Conservation (phyloP, 371 early-diverging fungal genomes). For the Mortierella sp. region DNA sequence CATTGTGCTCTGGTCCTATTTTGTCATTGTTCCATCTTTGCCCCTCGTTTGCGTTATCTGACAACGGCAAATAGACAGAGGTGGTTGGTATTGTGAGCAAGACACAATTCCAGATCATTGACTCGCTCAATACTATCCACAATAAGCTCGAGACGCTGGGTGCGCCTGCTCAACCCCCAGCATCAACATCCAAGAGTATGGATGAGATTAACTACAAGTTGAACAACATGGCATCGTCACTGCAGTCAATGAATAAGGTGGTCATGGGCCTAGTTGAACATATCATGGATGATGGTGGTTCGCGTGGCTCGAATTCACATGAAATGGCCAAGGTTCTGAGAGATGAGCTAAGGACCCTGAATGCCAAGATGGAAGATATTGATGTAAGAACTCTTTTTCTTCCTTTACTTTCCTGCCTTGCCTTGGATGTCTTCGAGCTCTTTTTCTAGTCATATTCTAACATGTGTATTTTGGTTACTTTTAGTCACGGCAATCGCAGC, state of each 20-base stretch:
- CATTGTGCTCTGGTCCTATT: no score
- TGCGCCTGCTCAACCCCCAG: slow-evolving; percentile 56
- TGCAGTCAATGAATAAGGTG: slow-evolving; percentile 82
- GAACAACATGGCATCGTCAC: slow-evolving; percentile 73
- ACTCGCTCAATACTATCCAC: slow-evolving; percentile 68
- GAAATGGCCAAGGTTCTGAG: slow-evolving; percentile 38
- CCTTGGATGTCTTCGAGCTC: neutral
- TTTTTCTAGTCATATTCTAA: neutral
- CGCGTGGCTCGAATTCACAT: neutral
- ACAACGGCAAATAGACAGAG: slow-evolving; percentile 12
- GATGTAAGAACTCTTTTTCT: slow-evolving; percentile 7
- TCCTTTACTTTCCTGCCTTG: neutral
- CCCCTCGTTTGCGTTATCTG: neutral
- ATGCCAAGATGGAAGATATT: slow-evolving; percentile 51
- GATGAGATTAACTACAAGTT: slow-evolving; percentile 34
- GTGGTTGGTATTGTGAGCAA: slow-evolving; percentile 59
- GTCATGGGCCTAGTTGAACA: slow-evolving; percentile 71
- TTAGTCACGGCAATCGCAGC: slow-evolving; percentile 26
- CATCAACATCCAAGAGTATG: slow-evolving; percentile 19
- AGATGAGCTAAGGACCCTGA: slow-evolving; percentile 35
- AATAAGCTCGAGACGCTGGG: slow-evolving; percentile 66
- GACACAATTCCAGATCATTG: slow-evolving; percentile 75
- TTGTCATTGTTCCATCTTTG: no score
- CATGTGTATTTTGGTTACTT: neutral
- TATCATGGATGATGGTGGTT: slow-evolving; percentile 51